Conservation (phyloP, 2,329 filamentous ascomycete genomes). For the Pleomassaria siparia region DNA sequence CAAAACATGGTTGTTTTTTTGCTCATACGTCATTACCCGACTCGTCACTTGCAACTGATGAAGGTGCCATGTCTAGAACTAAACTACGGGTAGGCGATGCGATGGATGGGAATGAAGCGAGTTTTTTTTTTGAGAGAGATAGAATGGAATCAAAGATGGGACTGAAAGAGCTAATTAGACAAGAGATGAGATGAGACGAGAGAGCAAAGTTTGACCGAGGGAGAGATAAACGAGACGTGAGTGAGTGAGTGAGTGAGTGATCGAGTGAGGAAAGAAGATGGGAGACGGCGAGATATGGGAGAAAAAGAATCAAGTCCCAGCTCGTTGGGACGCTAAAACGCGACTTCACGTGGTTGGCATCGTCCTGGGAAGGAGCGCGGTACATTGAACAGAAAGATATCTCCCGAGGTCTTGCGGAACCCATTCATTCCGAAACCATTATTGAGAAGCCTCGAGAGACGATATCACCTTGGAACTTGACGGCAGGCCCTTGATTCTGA, state of each 20-base stretch:
- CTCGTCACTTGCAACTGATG: slow-evolving; percentile 56
- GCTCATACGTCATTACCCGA: slow-evolving; percentile 51
- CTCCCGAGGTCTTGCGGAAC: too few relatives aligned
- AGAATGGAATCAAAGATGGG: slow-evolving; percentile 6
- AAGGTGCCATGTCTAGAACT: slow-evolving; percentile 40
- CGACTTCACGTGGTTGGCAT: slow-evolving; percentile 17
- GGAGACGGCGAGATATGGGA: too few relatives aligned
- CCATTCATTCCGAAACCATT: background rate
- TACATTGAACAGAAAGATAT: background rate
- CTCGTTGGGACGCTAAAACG: slow-evolving; percentile 11
- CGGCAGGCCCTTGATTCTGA: too few relatives aligned
- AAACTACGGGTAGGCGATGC: background rate
- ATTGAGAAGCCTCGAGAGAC: too few relatives aligned
- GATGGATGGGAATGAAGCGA: too few relatives aligned
- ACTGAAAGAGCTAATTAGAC: background rate
- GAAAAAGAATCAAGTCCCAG: background rate
- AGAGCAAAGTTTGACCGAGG: background rate
- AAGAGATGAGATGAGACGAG: background rate
- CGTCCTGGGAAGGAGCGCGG: slow-evolving; percentile 14
- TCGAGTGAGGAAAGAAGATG: too few relatives aligned
- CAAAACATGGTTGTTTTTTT: background rate
- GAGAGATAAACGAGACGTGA: too few relatives aligned
- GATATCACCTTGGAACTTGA: too few relatives aligned
- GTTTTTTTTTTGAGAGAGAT: too few relatives aligned
- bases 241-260: too few relatives aligned